These are phyloP conservation scores for Trametes gibbosa DNA, from an alignment of 768 basidiomycete genomes.

Conservation along the genomic window DNA sequence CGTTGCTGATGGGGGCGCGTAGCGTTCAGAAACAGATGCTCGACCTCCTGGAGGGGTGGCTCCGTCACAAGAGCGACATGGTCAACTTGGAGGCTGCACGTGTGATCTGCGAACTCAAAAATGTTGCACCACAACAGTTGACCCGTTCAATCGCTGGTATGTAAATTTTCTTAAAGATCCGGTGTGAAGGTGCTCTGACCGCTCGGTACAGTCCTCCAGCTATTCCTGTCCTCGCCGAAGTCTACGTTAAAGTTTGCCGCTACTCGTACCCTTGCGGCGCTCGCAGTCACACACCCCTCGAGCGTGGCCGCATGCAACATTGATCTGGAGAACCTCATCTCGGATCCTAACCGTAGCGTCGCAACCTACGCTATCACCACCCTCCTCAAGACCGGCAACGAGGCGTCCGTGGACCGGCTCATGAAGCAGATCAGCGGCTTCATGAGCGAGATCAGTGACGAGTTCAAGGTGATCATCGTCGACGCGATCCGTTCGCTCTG, in stretches of 20 bases:
- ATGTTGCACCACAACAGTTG: constrained; percentile 72
- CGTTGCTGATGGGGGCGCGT: constrained; percentile 3
- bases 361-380: constrained; percentile 99
- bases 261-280: constrained; percentile 87
- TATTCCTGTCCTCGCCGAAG: constrained; percentile 95
- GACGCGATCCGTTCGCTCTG: constrained; percentile 97
- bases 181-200: neutral
- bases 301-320: constrained; percentile 92
- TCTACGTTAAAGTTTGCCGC: constrained; percentile 96
- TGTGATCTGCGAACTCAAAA: constrained; percentile 95
- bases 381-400: constrained; percentile 98
- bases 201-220: constrained; percentile 68
- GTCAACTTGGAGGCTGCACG: constrained; percentile 99
- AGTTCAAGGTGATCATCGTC: constrained; percentile 99
- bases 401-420: constrained; percentile 96
- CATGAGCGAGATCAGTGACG: constrained; percentile 99
- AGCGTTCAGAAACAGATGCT: constrained; percentile 92
- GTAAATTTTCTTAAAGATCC: neutral
- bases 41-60: constrained; percentile 90
- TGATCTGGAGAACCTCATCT: constrained; percentile 94
- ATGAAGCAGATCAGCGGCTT: constrained; percentile 99
- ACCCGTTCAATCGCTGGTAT: constrained; percentile 86
- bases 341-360: constrained; percentile 92
- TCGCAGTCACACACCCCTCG: constrained; percentile 82
- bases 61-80: constrained; percentile 99